Conservation (phyloP, 2,329 filamentous ascomycete genomes). For the Penicillium paneum region DNA sequence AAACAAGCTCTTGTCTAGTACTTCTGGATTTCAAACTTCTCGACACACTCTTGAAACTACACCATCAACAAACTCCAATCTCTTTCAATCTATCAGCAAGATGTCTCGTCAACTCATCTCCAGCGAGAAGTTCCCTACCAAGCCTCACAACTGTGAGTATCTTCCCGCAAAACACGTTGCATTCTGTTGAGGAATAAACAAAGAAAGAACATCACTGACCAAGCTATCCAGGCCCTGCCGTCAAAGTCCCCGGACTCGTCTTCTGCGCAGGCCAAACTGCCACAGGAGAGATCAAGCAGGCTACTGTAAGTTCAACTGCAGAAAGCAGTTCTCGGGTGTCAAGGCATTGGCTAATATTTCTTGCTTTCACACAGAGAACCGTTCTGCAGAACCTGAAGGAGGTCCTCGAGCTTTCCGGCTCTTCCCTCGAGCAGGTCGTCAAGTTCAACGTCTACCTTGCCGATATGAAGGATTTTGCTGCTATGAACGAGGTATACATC, state of each 20-base stretch:
- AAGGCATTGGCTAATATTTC: not conserved
- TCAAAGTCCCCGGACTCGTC: constrained; percentile 47
- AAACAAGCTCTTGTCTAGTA: not conserved
- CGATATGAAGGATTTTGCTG: constrained; percentile 53
- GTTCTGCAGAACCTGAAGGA: constrained; percentile 50
- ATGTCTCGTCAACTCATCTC: constrained; percentile 50
- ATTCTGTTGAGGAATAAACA: not conserved
- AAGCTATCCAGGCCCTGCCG: constrained; percentile 37
- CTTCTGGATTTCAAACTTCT: not conserved
- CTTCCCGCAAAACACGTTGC: not conserved
- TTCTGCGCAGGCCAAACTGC: constrained; percentile 50
- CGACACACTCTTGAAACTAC: not conserved
- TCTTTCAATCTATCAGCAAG: constrained; percentile 3
- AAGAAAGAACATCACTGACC: not conserved
- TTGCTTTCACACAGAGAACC: constrained; percentile 21
- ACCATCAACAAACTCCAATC: not conserved
- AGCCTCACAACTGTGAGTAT: constrained; percentile 47
- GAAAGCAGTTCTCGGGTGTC: not conserved
- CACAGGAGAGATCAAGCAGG: constrained; percentile 50
- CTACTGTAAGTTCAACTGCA: constrained; percentile 36
- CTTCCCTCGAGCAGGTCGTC: constrained; percentile 57
- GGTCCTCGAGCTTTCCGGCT: constrained; percentile 49
- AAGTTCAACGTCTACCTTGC: constrained; percentile 64
- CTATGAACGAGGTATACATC: constrained; percentile 30
- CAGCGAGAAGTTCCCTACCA: constrained; percentile 48